phyloP scores from a whole-genome alignment of 2,329 filamentous ascomycete genomes.

The Penicillium sp. region DNA sequence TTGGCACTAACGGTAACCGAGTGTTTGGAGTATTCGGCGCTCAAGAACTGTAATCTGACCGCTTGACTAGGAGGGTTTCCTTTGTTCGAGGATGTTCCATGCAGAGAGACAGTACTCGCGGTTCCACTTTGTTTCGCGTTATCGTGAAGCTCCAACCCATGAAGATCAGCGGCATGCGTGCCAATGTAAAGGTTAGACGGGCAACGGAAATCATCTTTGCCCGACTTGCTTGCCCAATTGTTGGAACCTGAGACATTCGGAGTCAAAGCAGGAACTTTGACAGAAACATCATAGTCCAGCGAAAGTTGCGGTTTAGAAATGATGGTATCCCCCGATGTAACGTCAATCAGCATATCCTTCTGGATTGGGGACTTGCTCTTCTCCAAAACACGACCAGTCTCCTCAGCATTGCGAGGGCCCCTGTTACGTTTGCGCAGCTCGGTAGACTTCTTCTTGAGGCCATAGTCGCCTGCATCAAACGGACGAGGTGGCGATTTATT shows the following conservation, averaged over 20 bases:
- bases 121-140: neutral
- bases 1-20: neutral
- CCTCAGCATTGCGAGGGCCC: neutral
- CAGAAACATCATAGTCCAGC: slow-evolving; percentile 25
- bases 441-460: slow-evolving; percentile 7
- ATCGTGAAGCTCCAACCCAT: slow-evolving; percentile 14
- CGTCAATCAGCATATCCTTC: slow-evolving; percentile 21
- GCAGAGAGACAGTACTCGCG: neutral
- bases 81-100: neutral
- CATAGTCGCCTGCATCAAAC: slow-evolving; percentile 28
- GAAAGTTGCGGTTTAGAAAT: slow-evolving; percentile 1
- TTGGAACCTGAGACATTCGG: slow-evolving; percentile 13
- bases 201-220: neutral
- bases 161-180: slow-evolving; percentile 8
- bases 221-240: neutral
- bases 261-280: slow-evolving; percentile 27
- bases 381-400: neutral
- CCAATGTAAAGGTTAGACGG: no score
- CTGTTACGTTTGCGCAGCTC: neutral
- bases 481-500: slow-evolving; percentile 9
- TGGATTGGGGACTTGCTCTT: slow-evolving; percentile 1
- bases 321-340: slow-evolving; percentile 9
- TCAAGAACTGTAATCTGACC: slow-evolving; percentile 12
- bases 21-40: slow-evolving; percentile 1
- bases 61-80: neutral